Evolutionary conservation across 352 stramenopile genomes (phyloP).

Genomic region (Pythium insidiosum): DNA sequence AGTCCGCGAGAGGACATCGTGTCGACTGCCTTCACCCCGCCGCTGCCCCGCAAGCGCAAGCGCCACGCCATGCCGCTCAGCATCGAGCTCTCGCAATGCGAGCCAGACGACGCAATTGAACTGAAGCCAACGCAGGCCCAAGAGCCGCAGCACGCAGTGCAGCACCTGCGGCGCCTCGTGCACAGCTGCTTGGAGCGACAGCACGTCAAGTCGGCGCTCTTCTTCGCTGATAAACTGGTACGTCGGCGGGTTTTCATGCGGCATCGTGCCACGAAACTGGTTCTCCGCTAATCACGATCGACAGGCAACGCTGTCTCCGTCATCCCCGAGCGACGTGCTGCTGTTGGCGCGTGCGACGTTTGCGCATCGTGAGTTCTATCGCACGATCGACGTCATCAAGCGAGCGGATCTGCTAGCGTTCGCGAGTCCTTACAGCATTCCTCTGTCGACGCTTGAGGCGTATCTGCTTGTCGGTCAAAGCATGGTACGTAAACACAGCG

Average conservation of each 20-base stretch:
- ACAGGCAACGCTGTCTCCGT: slow-evolving; percentile 43
- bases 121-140: no score
- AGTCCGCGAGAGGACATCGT: not conserved
- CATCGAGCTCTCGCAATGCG: no score
- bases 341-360: slow-evolving; percentile 77
- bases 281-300: no score
- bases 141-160: no score
- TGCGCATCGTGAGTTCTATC: slow-evolving; percentile 56
- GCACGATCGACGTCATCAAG: slow-evolving; percentile 70
- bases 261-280: not conserved
- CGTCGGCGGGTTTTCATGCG: slow-evolving; percentile 2
- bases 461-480: slow-evolving; percentile 56
- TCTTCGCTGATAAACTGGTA: slow-evolving; percentile 77
- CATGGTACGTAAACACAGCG: slow-evolving; percentile 55
- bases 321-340: slow-evolving; percentile 41
- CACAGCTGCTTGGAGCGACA: slow-evolving; percentile 39
- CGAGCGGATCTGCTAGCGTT: slow-evolving; percentile 29
- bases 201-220: slow-evolving; percentile 46
- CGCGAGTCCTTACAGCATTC: slow-evolving; percentile 12
- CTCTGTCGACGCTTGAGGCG: slow-evolving; percentile 30
- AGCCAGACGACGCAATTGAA: no score
- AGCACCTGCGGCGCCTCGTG: slow-evolving; percentile 38
- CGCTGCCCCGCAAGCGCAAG: slow-evolving; percentile 4
- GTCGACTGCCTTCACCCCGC: no score
- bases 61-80: no score